Evolutionary conservation across 805 yeast species (phyloP).

Genomic region (Yamadazyma philogaea): DNA sequence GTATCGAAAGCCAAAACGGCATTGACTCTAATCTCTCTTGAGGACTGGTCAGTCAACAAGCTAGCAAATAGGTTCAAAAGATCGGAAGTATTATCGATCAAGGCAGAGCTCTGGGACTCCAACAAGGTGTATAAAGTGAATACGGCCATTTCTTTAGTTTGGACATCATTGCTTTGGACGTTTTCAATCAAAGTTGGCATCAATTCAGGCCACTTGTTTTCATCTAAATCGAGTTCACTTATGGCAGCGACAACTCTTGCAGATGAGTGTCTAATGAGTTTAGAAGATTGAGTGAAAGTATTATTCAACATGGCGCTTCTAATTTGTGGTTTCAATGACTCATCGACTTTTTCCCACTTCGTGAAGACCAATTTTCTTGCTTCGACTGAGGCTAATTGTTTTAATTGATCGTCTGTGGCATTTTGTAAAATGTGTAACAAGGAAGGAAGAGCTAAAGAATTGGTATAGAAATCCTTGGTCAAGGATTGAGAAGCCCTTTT

Average conservation of each 20-base stretch:
- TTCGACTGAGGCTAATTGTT: slow-evolving; percentile 95
- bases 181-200: slow-evolving; percentile 68
- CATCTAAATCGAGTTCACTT: slow-evolving; percentile 68
- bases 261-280: slow-evolving; percentile 77
- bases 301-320: slow-evolving; percentile 65
- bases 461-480: slow-evolving; percentile 68
- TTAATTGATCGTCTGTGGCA: slow-evolving; percentile 65
- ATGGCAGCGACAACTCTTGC: slow-evolving; percentile 89
- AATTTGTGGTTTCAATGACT: slow-evolving; percentile 53
- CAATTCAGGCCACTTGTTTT: slow-evolving; percentile 69
- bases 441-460: slow-evolving; percentile 73
- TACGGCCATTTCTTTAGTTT: slow-evolving; percentile 77
- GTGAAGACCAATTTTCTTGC: slow-evolving; percentile 75
- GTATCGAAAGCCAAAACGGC: slow-evolving; percentile 77
- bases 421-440: slow-evolving; percentile 76
- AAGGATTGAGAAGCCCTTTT: slow-evolving; percentile 78
- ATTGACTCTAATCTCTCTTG: slow-evolving; percentile 74
- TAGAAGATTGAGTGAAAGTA: slow-evolving; percentile 63
- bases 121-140: slow-evolving; percentile 74
- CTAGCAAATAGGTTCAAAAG: slow-evolving; percentile 67
- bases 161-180: slow-evolving; percentile 47
- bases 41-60: slow-evolving; percentile 60
- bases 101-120: slow-evolving; percentile 62
- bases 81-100: slow-evolving; percentile 58
- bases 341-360: slow-evolving; percentile 63